phyloP scores from a whole-genome alignment of 257 asterid genomes.

The Parsonsia alboflavescens region DNA sequence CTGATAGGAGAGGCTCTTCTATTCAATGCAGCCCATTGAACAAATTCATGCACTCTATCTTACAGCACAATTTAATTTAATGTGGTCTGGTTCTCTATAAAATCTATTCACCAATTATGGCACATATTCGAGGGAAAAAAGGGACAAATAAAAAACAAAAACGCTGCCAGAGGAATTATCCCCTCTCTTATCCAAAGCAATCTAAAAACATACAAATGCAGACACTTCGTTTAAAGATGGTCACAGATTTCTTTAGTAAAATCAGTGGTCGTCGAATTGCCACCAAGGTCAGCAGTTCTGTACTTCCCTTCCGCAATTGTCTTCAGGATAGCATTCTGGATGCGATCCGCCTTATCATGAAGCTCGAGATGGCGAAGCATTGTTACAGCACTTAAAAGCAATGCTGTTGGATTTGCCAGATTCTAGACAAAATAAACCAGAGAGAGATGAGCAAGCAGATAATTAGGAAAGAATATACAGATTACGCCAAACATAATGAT shows the following conservation, averaged over 20 bases:
- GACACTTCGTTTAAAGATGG: constrained; percentile 36
- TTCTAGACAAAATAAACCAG: constrained; percentile 40
- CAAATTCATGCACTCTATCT: background rate
- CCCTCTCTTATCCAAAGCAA: constrained; percentile 1
- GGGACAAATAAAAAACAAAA: too few relatives aligned
- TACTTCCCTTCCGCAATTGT: constrained; percentile 90
- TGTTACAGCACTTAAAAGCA: constrained; percentile 76
- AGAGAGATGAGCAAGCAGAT: constrained; percentile 1
- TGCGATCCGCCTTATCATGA: constrained; percentile 70
- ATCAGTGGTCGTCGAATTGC: constrained; percentile 68
- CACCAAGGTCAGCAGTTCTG: constrained; percentile 92
- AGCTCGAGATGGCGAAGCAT: constrained; percentile 81
- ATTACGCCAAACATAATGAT: background rate
- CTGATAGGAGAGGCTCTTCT: background rate
- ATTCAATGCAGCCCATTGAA: background rate
- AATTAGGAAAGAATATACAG: background rate
- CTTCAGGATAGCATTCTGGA: constrained; percentile 72
- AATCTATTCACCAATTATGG: constrained; percentile 5
- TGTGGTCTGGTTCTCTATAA: constrained; percentile 3
- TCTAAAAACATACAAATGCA: constrained; percentile 20
- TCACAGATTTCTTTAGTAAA: constrained; percentile 87
- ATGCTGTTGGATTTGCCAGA: constrained; percentile 94
- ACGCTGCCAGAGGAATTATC: constrained; percentile 25
- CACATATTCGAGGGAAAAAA: constrained; percentile 19
- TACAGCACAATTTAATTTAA: constrained; percentile 3